phyloP scores from a whole-genome alignment of 768 basidiomycete genomes.

The Termitomyces sp. region DNA sequence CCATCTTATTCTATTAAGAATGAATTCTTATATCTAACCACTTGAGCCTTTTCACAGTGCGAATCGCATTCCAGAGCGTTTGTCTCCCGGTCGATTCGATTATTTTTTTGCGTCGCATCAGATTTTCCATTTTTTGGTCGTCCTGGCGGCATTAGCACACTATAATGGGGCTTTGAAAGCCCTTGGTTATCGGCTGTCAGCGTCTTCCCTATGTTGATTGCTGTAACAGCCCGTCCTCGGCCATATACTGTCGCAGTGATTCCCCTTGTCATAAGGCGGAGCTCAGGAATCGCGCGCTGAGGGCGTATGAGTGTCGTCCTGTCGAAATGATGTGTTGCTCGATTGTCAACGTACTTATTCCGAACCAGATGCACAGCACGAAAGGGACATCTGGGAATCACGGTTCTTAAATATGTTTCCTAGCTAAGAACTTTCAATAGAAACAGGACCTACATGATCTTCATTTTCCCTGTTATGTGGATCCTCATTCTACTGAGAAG shows the following conservation, averaged over 20 bases:
- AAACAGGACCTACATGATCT: not conserved
- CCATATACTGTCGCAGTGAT: not conserved
- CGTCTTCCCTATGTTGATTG: constrained; percentile 18
- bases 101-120: constrained; percentile 79
- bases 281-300: not conserved
- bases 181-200: constrained; percentile 55
- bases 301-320: constrained; percentile 5
- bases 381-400: not conserved
- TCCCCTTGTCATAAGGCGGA: not conserved
- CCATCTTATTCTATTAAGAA: constrained; percentile 14
- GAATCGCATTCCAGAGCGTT: constrained; percentile 73
- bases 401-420: not conserved
- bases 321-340: not conserved
- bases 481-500: not conserved
- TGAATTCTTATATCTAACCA: constrained; percentile 8
- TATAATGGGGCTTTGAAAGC: constrained; percentile 51
- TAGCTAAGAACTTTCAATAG: not conserved
- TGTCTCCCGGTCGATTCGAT: constrained; percentile 75
- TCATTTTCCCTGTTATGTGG: not conserved
- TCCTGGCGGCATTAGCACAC: constrained; percentile 65
- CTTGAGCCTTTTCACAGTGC: constrained; percentile 47
- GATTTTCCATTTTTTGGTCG: constrained; percentile 81
- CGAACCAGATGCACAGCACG: not conserved
- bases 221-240: not conserved
- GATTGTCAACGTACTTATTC: not conserved